Evolutionary conservation across 352 stramenopile genomes (phyloP), one percentile per base, ranked within the genome.

Genomic region (Pythium sp.): DNA sequence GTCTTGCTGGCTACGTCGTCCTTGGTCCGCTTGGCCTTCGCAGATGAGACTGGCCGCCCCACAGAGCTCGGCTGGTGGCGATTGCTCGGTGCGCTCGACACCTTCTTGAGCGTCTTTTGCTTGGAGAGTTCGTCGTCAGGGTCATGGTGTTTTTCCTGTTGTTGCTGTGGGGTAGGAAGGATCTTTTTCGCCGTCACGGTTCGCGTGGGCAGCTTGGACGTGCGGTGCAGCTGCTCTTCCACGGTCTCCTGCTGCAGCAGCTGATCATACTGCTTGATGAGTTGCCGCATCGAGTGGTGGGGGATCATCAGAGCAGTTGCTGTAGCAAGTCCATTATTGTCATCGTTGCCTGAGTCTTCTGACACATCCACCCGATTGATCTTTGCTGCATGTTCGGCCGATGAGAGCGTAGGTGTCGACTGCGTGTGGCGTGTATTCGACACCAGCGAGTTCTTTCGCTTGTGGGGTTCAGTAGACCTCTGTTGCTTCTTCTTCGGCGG

Each of bases 221-320:
- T 43, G 36, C 62, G 68, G 26, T 72, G 74, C 26, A 71, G 3
- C 57, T 77, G 72, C 24, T 82, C 73, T 1, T 77, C 71, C 34
- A 77, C 69, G 0, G 59, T 57, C 15, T 82, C 57, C 26, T 81
- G 65, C 28, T 67, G 47, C 26, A 82, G 69, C 9, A 86, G 46
- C 14, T 73, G 67, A n/a, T 85, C 78, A 41, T 83, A 84, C 24
- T 86, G 80, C 58, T 82, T 65, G 34, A 81, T 79, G 68, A 78
- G 71, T 18, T 76, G 79, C 66, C 67, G 77, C 54, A 74, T 72
- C n/a, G 71, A 84, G 26, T 57, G 64, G 47, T 72, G 73, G 2
- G 38, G 24, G 3, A 11, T 38, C 1, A 56, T 14, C 18, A n/a
- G 12, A 15, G n/a, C 20, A 3, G 54, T 18, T n/a, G 43, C 5